Base-by-base conservation (phyloP, 139 green algal genomes). In the Zygnema cylindricum region DNA sequence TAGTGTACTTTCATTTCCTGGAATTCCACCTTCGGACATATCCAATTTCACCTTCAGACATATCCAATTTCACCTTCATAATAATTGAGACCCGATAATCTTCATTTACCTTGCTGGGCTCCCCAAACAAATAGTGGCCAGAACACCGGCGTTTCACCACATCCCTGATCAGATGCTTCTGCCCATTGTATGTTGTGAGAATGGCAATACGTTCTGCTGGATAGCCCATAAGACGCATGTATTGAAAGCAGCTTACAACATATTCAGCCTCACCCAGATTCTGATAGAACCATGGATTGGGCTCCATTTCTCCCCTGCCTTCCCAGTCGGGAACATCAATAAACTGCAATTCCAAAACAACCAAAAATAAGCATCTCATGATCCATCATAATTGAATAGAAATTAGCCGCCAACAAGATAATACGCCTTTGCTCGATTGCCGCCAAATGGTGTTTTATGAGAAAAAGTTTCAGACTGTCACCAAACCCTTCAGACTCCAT, bases 161-260 rank as follows among this genome's bases (percentile, higher is more conserved):
- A 85, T 99, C 97, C 3, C 92, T 83, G 39, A 99, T 88, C 39
- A 99, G 94, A n/a, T 95, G 93, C 85, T 97, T 97, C 93, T 99
- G 97, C 1, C 97, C 97, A 88, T 98, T 98, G 95, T 99, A 99
- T 32, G 97, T 99, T 42, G 97, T 98, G 2, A 99, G 93, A 78
- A 99, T 96, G 73, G 94, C 95, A 81, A 99, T 99, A 63, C 95
- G 96, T 40, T 93, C 23, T 0, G 96, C 95, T 1, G 96, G 97
- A 93, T 99, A 98, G 25, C 97, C 97, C 79, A 98, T 82, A 90
- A 99, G 91, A 21, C 97, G 93, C 97, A 99, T 98, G 92, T 98
- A 98, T 91, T 95, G 93, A 92, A 94, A 99, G 69, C 96, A 40
- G 76, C 89, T 95, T n/a, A 98, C 95, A 32, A 98, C 57, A 77